Evolutionary conservation across 495 filamentous ascomycete species (phyloP), one percentile per base, ranked within the genome.

Genomic region (Trichocladium antarcticum): DNA sequence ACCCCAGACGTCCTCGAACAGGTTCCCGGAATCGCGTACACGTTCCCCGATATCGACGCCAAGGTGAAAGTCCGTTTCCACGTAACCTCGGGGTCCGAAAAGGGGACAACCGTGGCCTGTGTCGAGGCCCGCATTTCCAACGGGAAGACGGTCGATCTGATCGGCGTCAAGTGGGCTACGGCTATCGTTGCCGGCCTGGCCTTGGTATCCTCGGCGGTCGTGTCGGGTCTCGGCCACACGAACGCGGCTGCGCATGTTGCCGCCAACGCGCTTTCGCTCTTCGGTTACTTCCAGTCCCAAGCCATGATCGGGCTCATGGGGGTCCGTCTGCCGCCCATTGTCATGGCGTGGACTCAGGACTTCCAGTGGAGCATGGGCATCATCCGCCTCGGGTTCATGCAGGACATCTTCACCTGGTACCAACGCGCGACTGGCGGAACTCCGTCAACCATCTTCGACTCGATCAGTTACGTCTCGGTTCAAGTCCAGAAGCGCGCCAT

Each of bases 281-380:
- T 98, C 60, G 80, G 87, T 40, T 98, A 89, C 66, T 95, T 97
- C 77, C 92, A 98, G 61, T 80, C 85, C n/a, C 92, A 96, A 65
- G 89, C 92, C 9, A 89, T 98, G 66, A 72, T 95, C 56, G 92
- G 89, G 32, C 84, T 96, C 73, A 83, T 78, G 20, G 75, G 83
- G 8, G 81, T 96, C 21, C 73, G 73, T 22, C 77, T 96, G 49
- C 92, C 92, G 3, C 92, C 92, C 0, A 83, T 96, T 48, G 92
- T 95, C 38, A 78, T 84, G 63, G 76, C 89, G 0, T 98, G 92
- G 92, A 96, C 92, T 5, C 90, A 97, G 72, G 93, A 97, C 64
- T 97, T 97, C 74, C 84, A 94, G 67, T 98, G 92, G 92, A 90
- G 82, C 63, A 93, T 98, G 88, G 92, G 92, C 60, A 90, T 98